Evolutionary conservation across 257 asterid genomes (phyloP).

Genomic region (Catharanthus roseus): DNA sequence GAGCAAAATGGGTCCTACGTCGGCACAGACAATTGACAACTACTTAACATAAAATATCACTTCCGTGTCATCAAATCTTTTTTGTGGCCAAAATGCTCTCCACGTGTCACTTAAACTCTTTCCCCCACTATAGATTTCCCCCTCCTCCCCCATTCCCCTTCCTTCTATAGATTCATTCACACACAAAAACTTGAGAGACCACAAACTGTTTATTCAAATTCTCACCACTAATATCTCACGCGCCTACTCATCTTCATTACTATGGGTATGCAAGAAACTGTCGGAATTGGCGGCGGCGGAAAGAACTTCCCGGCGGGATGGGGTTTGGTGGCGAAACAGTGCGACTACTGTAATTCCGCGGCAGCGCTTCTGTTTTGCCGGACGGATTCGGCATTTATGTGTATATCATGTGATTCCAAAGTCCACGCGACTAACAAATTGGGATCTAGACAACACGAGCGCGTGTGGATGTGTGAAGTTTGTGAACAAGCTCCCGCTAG

Average conservation of each 20-base stretch:
- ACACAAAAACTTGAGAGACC: conserved; percentile 19
- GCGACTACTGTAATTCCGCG: conserved; percentile 62
- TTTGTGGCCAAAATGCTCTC: conserved; percentile 36
- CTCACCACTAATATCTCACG: conserved; percentile 26
- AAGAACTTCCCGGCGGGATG: conserved; percentile 38
- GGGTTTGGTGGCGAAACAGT: conserved; percentile 43
- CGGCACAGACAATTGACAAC: conserved; percentile 75
- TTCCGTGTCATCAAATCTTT: conserved; percentile 34
- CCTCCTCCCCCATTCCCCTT: conserved; percentile 4
- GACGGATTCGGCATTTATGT: conserved; percentile 53
- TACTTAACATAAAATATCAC: conserved; percentile 44
- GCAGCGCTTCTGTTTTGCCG: conserved; percentile 74
- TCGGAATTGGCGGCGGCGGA: conserved; percentile 23
- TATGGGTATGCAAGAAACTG: conserved; percentile 21
- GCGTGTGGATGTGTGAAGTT: conserved; percentile 78
- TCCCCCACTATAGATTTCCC: conserved; percentile 33
- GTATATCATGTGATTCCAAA: conserved; percentile 56
- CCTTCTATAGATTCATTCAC: conserved; percentile 21
- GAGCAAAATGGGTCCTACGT: conserved; percentile 44
- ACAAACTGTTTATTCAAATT: conserved; percentile 15
- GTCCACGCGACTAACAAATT: conserved; percentile 23
- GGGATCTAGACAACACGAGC: conserved; percentile 38
- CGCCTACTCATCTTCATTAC: conserved; percentile 23
- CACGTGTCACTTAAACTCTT: conserved; percentile 53
- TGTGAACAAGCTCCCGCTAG: conserved; percentile 75